These are phyloP conservation scores for Hypoxylon sp. DNA, from an alignment of 2,329 filamentous ascomycete species.

Conservation along the genomic window DNA sequence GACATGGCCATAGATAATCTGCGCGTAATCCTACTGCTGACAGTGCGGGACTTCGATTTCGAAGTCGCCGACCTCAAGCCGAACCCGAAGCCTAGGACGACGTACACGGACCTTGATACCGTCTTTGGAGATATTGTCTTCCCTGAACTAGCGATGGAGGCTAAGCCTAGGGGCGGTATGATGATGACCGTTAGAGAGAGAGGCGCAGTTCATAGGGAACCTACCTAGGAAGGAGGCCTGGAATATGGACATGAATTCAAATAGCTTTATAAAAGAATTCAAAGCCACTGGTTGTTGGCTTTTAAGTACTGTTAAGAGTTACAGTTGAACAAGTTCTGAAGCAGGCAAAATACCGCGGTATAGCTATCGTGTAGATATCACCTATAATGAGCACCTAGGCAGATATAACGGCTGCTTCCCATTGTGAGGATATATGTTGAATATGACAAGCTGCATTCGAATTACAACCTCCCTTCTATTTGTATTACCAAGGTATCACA, in stretches of 20 bases:
- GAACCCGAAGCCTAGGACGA: conserved; percentile 14
- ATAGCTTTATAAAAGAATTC: too few relatives aligned
- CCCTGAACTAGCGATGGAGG: conserved; percentile 10
- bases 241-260: too few relatives aligned
- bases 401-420: background rate
- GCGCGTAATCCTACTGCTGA: conserved; percentile 48
- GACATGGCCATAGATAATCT: conserved; percentile 50
- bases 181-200: conserved; percentile 18
- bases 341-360: background rate
- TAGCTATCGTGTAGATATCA: background rate
- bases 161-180: conserved; percentile 20
- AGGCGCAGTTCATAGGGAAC: background rate
- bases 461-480: conserved; percentile 6
- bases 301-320: too few relatives aligned
- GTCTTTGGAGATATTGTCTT: conserved; percentile 19
- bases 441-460: conserved; percentile 3
- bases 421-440: conserved; percentile 3
- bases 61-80: conserved; percentile 1
- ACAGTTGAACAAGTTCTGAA: background rate
- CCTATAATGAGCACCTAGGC: background rate
- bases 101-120: conserved; percentile 14
- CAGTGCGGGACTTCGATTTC: conserved; percentile 47
- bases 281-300: too few relatives aligned
- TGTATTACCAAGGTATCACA: background rate
- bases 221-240: too few relatives aligned